Percentiles rank a stretch among this genome's conserved stretches.
phyloP scores from a whole-genome alignment of 1,284 basidiomycete species.

The Marasmius sp. region DNA sequence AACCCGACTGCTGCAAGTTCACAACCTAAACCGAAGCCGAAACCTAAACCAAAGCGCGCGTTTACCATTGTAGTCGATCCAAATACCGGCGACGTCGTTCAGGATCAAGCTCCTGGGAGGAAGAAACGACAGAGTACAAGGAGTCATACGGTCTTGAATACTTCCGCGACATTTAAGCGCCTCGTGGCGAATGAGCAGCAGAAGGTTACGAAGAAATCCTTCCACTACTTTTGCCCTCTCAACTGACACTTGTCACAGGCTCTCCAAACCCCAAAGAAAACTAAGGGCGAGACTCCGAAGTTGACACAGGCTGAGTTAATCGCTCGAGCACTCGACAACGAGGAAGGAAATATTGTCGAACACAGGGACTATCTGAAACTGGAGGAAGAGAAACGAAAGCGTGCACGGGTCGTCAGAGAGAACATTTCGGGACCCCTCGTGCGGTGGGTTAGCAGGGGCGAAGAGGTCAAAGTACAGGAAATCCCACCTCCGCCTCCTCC shows the following conservation, averaged over 20 bases:
- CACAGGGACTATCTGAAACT: conserved; percentile 74
- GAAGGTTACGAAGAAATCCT: conserved; percentile 39
- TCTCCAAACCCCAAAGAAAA: conserved; percentile 53
- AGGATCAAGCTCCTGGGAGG: conserved; percentile 7
- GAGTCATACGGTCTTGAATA: conserved; percentile 64
- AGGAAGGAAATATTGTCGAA: conserved; percentile 81
- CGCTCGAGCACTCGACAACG: conserved; percentile 78
- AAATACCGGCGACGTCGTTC: conserved; percentile 54
- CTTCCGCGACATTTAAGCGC: conserved; percentile 58
- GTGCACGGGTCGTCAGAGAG: conserved; percentile 60
- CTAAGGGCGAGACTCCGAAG: conserved; percentile 45
- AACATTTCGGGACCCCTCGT: conserved; percentile 70
- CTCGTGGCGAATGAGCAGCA: conserved; percentile 63
- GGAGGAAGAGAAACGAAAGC: conserved; percentile 80
- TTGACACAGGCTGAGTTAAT: conserved; percentile 82
- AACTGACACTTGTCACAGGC: conserved; percentile 38
- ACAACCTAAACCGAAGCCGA: conserved; percentile 27
- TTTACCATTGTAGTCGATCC: conserved; percentile 57
- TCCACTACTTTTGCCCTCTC: neutral
- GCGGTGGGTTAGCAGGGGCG: conserved; percentile 69
- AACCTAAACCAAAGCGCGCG: conserved; percentile 44
- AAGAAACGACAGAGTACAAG: conserved; percentile 64
- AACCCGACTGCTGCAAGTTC: conserved; percentile 41
- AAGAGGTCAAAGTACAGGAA: conserved; percentile 46
- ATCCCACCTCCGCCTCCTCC: conserved; percentile 31